phyloP scores from a whole-genome alignment of 2,329 filamentous ascomycete genomes.

The Gliomastix tumulicola region DNA sequence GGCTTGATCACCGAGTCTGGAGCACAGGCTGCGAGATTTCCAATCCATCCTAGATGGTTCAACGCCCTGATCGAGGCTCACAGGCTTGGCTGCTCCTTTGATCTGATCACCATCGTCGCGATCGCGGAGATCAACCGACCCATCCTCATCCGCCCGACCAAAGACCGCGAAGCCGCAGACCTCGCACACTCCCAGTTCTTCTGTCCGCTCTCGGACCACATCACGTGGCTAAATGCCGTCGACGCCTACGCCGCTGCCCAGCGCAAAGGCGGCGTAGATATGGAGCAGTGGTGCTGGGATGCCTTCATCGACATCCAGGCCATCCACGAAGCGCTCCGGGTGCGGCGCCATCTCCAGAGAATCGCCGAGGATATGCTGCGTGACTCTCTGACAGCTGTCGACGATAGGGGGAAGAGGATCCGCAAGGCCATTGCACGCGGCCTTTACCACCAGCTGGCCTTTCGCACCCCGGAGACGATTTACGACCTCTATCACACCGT shows the following conservation, averaged over 20 bases:
- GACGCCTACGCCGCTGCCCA: neutral
- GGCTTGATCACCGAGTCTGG: neutral
- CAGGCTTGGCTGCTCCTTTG: slow-evolving; percentile 4
- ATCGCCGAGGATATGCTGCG: neutral
- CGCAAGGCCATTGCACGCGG: neutral
- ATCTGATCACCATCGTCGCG: slow-evolving; percentile 6
- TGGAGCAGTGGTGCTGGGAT: neutral
- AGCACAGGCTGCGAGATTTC: neutral
- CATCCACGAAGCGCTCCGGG: neutral
- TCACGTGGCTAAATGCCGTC: slow-evolving; percentile 4
- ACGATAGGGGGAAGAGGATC: no score
- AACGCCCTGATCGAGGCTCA: slow-evolving; percentile 3
- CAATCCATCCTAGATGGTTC: slow-evolving; percentile 7
- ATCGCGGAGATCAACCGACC: slow-evolving; percentile 4
- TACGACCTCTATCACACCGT: slow-evolving; percentile 7
- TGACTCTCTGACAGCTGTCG: no score
- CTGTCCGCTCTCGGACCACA: slow-evolving; percentile 4
- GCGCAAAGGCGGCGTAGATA: no score
- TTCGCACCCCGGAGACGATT: slow-evolving; percentile 2
- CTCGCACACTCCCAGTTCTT: slow-evolving; percentile 2
- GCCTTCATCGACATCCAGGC: neutral
- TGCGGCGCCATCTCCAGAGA: neutral
- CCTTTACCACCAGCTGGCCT: neutral
- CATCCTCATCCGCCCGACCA: slow-evolving; percentile 4
- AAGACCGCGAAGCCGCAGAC: slow-evolving; percentile 2